Percentiles rank a stretch among this genome's conserved stretches.
These are phyloP conservation scores for Friedmanniomyces endolithicus DNA, from an alignment of 495 filamentous ascomycete species.

Conservation along the genomic window DNA sequence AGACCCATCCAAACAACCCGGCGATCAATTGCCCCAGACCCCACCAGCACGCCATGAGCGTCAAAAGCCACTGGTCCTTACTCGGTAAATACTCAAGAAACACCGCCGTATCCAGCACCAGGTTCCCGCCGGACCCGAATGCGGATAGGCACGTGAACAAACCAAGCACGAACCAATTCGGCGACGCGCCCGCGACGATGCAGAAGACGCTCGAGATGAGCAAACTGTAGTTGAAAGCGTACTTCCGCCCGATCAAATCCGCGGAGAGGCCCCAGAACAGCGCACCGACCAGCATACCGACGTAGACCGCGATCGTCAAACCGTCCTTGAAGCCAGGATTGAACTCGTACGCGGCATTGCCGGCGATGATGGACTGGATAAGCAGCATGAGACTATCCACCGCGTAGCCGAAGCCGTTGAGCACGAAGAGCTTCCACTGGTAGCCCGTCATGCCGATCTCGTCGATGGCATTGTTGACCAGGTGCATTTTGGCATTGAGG, in stretches of 20 bases:
- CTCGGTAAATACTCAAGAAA: constrained; percentile 42
- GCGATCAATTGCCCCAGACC: constrained; percentile 31
- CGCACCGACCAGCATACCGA: constrained; percentile 40
- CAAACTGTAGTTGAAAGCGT: constrained; percentile 42
- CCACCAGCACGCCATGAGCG: constrained; percentile 42
- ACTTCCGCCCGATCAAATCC: constrained; percentile 43
- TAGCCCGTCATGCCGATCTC: constrained; percentile 59
- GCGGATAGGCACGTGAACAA: constrained; percentile 37
- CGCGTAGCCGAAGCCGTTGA: constrained; percentile 51
- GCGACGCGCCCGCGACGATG: constrained; percentile 37
- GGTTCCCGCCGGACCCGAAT: constrained; percentile 50
- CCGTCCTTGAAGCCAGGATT: constrained; percentile 41
- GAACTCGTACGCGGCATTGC: constrained; percentile 47
- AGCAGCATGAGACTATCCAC: constrained; percentile 59
- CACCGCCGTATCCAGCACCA: constrained; percentile 56
- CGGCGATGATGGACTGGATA: constrained; percentile 52
- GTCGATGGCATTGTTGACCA: constrained; percentile 63
- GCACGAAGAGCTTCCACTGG: constrained; percentile 55
- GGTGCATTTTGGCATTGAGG: constrained; percentile 53
- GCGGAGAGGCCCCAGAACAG: constrained; percentile 44
- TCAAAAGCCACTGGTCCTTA: constrained; percentile 37
- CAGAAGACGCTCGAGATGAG: constrained; percentile 39
- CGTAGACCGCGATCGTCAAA: constrained; percentile 50
- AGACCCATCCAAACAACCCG: constrained; percentile 32
- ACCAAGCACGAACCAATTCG: constrained; percentile 39